Evolutionary conservation across 2,329 filamentous ascomycete species (phyloP).

Genomic region (Cryoendolithus antarcticus): DNA sequence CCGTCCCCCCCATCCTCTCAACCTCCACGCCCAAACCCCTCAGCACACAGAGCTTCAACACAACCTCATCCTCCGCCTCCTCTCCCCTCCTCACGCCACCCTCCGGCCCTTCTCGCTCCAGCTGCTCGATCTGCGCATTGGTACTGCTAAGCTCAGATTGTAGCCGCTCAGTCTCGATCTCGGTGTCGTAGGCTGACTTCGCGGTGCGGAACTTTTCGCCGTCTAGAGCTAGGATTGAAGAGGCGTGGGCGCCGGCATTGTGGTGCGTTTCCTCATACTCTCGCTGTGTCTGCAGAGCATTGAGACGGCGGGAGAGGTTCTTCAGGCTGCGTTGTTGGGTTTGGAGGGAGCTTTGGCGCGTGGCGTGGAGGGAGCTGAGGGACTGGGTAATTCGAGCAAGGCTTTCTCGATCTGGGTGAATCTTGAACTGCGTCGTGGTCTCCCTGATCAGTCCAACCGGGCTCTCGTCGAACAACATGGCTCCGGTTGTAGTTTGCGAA

Average conservation of each 20-base stretch:
- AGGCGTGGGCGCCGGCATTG: slow-evolving; percentile 67
- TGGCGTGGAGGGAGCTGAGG: slow-evolving; percentile 68
- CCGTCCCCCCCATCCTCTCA: too few relatives aligned
- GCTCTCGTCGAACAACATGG: slow-evolving; percentile 18
- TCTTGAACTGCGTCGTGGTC: slow-evolving; percentile 92
- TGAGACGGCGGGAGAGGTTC: slow-evolving; percentile 62
- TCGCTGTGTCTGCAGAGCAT: slow-evolving; percentile 63
- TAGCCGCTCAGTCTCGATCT: slow-evolving; percentile 90
- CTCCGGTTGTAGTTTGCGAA: too few relatives aligned
- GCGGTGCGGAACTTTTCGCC: slow-evolving; percentile 89
- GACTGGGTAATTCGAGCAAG: slow-evolving; percentile 76
- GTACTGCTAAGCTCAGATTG: slow-evolving; percentile 66
- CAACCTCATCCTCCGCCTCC: slow-evolving; percentile 34
- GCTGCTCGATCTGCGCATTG: slow-evolving; percentile 60
- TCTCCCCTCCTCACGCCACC: slow-evolving; percentile 42
- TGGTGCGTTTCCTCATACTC: slow-evolving; percentile 62
- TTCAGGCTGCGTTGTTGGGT: slow-evolving; percentile 24
- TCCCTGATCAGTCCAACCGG: slow-evolving; percentile 57
- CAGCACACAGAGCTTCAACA: slow-evolving; percentile 19
- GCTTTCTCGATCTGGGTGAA: slow-evolving; percentile 53
- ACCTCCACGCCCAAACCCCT: too few relatives aligned
- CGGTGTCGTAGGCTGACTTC: slow-evolving; percentile 78
- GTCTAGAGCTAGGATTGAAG: slow-evolving; percentile 74
- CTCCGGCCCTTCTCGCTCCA: slow-evolving; percentile 80
- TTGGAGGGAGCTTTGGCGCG: slow-evolving; percentile 60